A percentile compares a stretch with the other conserved stretches of the same genome.
These are phyloP conservation scores for Erigeron canadensis DNA, from an alignment of 129 eudicot species.

Conservation along the genomic window DNA sequence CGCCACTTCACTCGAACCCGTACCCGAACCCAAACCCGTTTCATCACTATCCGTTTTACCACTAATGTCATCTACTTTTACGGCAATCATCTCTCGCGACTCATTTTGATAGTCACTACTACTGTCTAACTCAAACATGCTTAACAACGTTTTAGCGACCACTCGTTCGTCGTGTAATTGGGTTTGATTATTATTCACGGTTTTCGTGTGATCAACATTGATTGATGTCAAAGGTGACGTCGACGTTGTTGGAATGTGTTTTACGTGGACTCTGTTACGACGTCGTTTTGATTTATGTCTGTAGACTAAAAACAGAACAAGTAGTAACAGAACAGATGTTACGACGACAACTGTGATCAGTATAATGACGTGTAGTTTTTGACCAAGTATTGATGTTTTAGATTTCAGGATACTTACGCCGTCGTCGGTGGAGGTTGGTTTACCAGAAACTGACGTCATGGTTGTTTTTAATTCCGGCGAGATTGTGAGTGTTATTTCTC, in stretches of 20 bases:
- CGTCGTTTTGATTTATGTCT: slow-evolving; percentile 38
- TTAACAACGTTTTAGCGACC: slow-evolving; percentile 19
- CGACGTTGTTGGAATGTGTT: slow-evolving; percentile 34
- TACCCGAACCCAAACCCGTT: slow-evolving; percentile 21
- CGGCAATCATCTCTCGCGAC: slow-evolving; percentile 15
- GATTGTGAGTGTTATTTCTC: neutral
- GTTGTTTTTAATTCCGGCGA: slow-evolving; percentile 25
- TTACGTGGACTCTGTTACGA: slow-evolving; percentile 26
- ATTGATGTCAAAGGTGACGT: slow-evolving; percentile 42
- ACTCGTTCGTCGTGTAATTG: too few species aligned
- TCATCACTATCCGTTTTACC: slow-evolving; percentile 47
- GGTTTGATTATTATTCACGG: slow-evolving; percentile 24
- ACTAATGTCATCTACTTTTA: slow-evolving; percentile 27
- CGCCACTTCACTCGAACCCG: slow-evolving; percentile 37
- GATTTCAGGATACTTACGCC: slow-evolving; percentile 22
- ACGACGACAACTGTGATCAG: slow-evolving; percentile 30
- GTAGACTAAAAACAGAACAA: slow-evolving; percentile 39
- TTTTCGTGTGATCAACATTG: neutral
- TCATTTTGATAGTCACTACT: neutral
- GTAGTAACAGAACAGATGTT: slow-evolving; percentile 26
- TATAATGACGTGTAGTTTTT: slow-evolving; percentile 54
- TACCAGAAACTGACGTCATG: slow-evolving; percentile 41
- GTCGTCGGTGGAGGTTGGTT: slow-evolving; percentile 27
- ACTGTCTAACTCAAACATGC: slow-evolving; percentile 38
- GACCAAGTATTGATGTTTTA: slow-evolving; percentile 56